These are phyloP conservation scores for Aureobasidium musti DNA, from an alignment of 2,329 filamentous ascomycete genomes.

Conservation along the genomic window DNA sequence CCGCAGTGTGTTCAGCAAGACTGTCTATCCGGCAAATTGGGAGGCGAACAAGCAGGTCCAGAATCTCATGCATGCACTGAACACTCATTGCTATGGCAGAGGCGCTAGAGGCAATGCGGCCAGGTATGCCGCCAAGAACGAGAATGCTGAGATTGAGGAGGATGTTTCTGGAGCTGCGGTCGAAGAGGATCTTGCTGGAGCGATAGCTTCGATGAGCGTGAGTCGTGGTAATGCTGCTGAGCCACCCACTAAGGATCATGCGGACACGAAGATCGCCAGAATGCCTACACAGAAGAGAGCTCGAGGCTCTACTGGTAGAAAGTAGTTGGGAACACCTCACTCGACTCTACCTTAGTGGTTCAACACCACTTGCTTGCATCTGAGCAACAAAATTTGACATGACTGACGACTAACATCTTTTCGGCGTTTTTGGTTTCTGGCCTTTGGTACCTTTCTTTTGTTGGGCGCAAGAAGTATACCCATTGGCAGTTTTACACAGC, in stretches of 20 bases:
- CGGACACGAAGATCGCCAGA: not conserved
- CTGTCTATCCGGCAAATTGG: not conserved
- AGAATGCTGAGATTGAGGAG: not conserved
- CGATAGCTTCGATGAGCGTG: slow-evolving; percentile 5
- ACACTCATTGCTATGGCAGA: not conserved
- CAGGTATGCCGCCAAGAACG: not conserved
- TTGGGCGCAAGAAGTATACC: not conserved
- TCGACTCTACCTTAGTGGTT: no score
- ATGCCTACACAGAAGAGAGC: not conserved
- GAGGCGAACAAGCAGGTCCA: not conserved
- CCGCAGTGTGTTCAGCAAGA: slow-evolving; percentile 1
- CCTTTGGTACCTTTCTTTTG: not conserved
- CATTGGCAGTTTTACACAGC: not conserved
- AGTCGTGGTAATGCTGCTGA: not conserved
- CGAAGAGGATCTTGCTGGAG: not conserved
- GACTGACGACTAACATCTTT: not conserved
- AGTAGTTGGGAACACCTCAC: not conserved
- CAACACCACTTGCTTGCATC: not conserved
- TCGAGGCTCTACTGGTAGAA: not conserved
- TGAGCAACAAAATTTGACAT: not conserved
- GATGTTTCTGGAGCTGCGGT: not conserved
- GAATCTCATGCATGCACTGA: not conserved
- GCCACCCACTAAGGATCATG: no score
- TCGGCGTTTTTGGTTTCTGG: not conserved
- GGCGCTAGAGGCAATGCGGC: slow-evolving; percentile 9